Base-by-base conservation (phyloP, 2,329 filamentous ascomycete species). In the Ceratocystis albifundus region DNA sequence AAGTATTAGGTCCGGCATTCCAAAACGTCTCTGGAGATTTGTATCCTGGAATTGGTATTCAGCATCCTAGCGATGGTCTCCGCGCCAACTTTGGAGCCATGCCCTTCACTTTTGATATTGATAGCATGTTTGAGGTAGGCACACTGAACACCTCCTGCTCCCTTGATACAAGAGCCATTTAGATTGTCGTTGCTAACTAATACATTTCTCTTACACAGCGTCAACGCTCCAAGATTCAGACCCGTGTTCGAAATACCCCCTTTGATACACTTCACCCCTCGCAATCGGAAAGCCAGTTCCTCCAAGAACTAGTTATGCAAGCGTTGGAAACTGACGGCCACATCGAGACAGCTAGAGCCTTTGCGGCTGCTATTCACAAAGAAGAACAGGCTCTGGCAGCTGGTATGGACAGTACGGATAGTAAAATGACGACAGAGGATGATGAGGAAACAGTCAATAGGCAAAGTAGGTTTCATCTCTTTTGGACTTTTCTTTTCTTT, bases 301-400 rank as follows among this genome's bases (percentile, higher is more conserved):
- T 48, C 8, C 20, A 8, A 12, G 41, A n/a, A 41, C 65, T 81
- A 78, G 82, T 86, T 20, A 81, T 91, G 48, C 92, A 96, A 75
- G 97, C 96, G 70, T 79, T 99, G 15, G 89, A 92, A 46, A 93
- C 97, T 71, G 94, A 97, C 72, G 94, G 94, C 68, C 97, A 96
- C 71, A 88, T 96, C 6, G 93, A 96, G 70, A 96, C 93, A 0
- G 92, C 92, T 7, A 84, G 87, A 69, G 90, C 90, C 0, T 97
- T 99, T 78, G 86, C 89, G 2, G 82, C 88, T 71, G 93, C 97
- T 72, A 85, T 96, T 30, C 82, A 84, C 65, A 78, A 82, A 17
- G 89, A 96, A 74, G 87, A 88, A 71, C 79, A 83, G 71, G 85
- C 88, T 7, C 76, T 96, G 66, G 83, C 82, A 69, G 79, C 84